Percentiles rank a stretch among this genome's conserved stretches.
phyloP scores from a whole-genome alignment of 768 basidiomycete species.

The Vishniacozyma victoriae region DNA sequence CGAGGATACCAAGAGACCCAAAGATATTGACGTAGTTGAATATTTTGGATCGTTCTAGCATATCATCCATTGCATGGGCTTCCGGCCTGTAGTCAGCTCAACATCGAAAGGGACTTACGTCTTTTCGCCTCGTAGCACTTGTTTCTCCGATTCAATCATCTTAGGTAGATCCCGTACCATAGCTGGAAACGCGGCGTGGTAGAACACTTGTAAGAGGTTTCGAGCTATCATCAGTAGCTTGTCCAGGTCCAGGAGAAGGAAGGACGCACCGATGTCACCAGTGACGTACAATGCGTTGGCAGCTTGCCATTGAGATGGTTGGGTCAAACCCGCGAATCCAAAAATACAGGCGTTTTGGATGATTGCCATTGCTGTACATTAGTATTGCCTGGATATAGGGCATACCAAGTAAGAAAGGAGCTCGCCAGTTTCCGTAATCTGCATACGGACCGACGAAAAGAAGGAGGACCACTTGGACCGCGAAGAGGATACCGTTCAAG shows the following conservation, averaged over 20 bases:
- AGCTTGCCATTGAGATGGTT: conserved; percentile 7
- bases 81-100: background rate
- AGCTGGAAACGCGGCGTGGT: conserved; percentile 10
- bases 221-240: background rate
- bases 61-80: background rate
- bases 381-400: too few species aligned
- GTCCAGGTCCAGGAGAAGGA: background rate
- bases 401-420: conserved; percentile 11
- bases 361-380: background rate
- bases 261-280: conserved; percentile 4
- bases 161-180: conserved; percentile 14
- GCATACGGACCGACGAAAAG: conserved; percentile 12
- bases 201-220: conserved; percentile 13
- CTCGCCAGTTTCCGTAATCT: conserved; percentile 17
- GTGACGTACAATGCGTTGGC: conserved; percentile 11
- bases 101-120: conserved; percentile 2
- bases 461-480: conserved; percentile 8
- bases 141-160: conserved; percentile 9
- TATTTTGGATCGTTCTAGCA: conserved; percentile 1
- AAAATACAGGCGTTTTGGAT: conserved; percentile 3
- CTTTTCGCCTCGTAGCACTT: conserved; percentile 5
- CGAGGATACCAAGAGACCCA: conserved; percentile 1
- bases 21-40: conserved; percentile 11
- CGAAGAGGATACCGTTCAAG: conserved; percentile 13
- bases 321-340: conserved; percentile 6